phyloP scores from a whole-genome alignment of 2,329 filamentous ascomycete genomes.

The Alternaria sp. region DNA sequence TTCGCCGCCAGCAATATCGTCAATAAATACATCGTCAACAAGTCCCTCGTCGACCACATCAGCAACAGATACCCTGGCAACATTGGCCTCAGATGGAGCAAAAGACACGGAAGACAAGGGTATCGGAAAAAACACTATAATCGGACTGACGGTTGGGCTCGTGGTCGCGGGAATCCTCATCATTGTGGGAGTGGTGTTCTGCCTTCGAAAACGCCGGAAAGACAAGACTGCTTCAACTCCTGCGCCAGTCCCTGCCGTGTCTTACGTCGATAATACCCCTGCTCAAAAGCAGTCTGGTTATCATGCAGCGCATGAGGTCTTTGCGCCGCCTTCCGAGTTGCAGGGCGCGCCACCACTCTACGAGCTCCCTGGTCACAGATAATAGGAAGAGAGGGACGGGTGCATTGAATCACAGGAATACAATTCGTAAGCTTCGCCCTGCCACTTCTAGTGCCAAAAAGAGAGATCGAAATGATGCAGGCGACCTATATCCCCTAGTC shows the following conservation, averaged over 20 bases:
- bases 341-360: background rate
- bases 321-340: background rate
- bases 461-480: background rate
- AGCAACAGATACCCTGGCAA: background rate
- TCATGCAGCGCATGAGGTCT: background rate
- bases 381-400: fast-evolving
- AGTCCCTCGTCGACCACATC: background rate
- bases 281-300: background rate
- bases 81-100: background rate
- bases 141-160: background rate
- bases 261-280: background rate
- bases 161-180: background rate
- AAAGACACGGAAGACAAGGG: background rate
- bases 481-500: background rate
- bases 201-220: background rate
- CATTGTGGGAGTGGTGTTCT: background rate
- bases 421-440: background rate
- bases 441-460: background rate
- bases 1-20: background rate
- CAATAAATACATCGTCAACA: background rate
- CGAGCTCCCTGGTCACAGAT: background rate
- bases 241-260: background rate
- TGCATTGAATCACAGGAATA: background rate
- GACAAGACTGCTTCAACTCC: background rate
- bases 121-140: background rate